Conservation (phyloP, 768 basidiomycete genomes). For the Termitomyces eurrhizus region DNA sequence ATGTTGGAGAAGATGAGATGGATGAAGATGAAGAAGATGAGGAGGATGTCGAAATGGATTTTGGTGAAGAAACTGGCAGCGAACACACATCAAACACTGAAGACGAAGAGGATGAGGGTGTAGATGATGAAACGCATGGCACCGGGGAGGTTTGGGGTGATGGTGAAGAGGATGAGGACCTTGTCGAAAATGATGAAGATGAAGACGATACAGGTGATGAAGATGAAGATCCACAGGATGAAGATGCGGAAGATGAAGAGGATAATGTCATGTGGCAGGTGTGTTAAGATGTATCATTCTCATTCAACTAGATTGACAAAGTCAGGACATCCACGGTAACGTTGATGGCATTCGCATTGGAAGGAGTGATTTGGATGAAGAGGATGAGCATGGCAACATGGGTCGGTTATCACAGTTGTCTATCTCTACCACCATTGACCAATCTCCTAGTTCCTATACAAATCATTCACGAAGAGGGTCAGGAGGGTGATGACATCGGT, state of each 20-base stretch:
- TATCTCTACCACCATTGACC: not conserved
- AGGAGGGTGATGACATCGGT: conserved; percentile 54
- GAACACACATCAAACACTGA: conserved; percentile 78
- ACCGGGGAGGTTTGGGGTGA: conserved; percentile 64
- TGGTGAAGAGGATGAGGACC: conserved; percentile 65
- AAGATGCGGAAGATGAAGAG: conserved; percentile 44
- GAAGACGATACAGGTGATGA: conserved; percentile 46
- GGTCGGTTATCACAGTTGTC: conserved; percentile 8
- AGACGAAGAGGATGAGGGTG: conserved; percentile 64
- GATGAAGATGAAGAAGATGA: conserved; percentile 78
- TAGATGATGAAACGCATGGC: conserved; percentile 54
- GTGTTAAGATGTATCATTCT: conserved; percentile 13
- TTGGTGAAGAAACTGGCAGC: conserved; percentile 78
- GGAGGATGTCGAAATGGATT: conserved; percentile 86
- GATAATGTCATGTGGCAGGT: conserved; percentile 62
- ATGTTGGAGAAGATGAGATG: conserved; percentile 68
- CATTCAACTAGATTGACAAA: not conserved
- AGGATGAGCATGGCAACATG: conserved; percentile 56
- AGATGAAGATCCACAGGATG: conserved; percentile 41
- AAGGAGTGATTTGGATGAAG: conserved; percentile 53
- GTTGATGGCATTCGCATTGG: conserved; percentile 40
- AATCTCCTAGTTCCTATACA: conserved; percentile 41
- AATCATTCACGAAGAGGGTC: conserved; percentile 60
- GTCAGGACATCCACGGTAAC: conserved; percentile 52
- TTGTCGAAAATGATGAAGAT: conserved; percentile 46